phyloP scores from a whole-genome alignment of 192 early-diverging fungal genomes.

The Allomyces macrogynus region DNA sequence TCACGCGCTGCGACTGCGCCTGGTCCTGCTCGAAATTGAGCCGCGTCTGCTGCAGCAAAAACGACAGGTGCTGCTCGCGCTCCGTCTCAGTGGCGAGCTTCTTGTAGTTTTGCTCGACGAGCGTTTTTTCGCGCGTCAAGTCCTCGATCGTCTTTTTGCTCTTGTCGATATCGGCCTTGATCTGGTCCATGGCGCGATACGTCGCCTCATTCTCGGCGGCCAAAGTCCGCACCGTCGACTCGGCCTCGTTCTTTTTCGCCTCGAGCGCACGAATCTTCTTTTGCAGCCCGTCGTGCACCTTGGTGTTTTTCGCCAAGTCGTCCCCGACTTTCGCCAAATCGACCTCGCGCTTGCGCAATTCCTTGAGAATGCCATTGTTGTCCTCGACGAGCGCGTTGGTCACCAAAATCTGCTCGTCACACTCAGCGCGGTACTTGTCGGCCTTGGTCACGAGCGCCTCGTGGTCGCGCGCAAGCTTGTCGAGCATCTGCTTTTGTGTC shows the following conservation, averaged over 20 bases:
- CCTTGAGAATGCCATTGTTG: constrained; percentile 18
- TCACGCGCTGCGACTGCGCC: constrained; percentile 12
- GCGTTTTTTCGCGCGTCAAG: constrained; percentile 23
- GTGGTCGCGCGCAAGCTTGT: constrained; percentile 30
- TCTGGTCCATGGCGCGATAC: constrained; percentile 14
- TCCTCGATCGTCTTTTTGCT: constrained; percentile 29
- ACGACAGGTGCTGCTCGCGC: constrained; percentile 9
- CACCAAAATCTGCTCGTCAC: constrained; percentile 27
- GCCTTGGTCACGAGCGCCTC: constrained; percentile 23
- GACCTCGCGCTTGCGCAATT: constrained; percentile 19
- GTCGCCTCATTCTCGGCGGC: constrained; percentile 17
- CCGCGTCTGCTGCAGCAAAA: constrained; percentile 23
- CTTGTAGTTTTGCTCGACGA: constrained; percentile 18
- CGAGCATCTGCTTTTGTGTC: constrained; percentile 26
- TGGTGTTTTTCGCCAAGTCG: constrained; percentile 26
- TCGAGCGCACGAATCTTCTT: constrained; percentile 34
- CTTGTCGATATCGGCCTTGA: constrained; percentile 19
- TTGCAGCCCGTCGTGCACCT: constrained; percentile 22
- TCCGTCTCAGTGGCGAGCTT: constrained; percentile 18
- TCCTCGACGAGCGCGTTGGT: constrained; percentile 26
- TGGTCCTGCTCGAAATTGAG: constrained; percentile 36
- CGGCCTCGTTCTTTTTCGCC: constrained; percentile 29
- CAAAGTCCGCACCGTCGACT: constrained; percentile 21
- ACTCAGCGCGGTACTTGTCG: constrained; percentile 31
- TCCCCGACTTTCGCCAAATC: constrained; percentile 18